phyloP scores from a whole-genome alignment of 2,329 filamentous ascomycete species.

The Microsporum audouinii region DNA sequence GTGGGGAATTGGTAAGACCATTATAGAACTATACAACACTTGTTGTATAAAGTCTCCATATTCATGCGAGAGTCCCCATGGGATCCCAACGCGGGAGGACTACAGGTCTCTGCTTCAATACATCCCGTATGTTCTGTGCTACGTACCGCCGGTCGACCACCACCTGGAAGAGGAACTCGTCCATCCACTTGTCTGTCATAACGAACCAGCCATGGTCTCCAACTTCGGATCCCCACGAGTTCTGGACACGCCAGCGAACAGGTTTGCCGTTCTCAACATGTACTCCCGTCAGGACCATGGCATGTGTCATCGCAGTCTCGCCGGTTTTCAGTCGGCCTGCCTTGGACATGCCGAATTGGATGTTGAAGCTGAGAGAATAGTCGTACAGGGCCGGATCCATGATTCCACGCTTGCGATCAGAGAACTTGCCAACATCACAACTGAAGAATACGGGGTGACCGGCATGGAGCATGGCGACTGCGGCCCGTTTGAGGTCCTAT shows the following conservation, averaged over 20 bases:
- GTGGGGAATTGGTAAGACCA: neutral
- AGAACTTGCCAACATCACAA: conserved; percentile 75
- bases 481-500: conserved; percentile 53
- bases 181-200: conserved; percentile 73
- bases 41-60: neutral
- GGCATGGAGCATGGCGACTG: conserved; percentile 64
- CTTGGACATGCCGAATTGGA: conserved; percentile 62
- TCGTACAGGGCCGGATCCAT: conserved; percentile 71
- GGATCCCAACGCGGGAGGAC: conserved; percentile 70
- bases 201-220: conserved; percentile 79
- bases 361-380: conserved; percentile 74
- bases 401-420: conserved; percentile 54
- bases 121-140: conserved; percentile 53
- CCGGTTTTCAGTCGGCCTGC: conserved; percentile 60
- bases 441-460: conserved; percentile 82
- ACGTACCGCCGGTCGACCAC: conserved; percentile 66
- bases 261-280: conserved; percentile 59
- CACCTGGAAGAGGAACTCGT: conserved; percentile 74
- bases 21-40: conserved; percentile 8
- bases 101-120: conserved; percentile 58
- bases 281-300: conserved; percentile 82
- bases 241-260: conserved; percentile 76
- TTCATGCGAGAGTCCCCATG: conserved; percentile 59
- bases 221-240: conserved; percentile 61
- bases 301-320: conserved; percentile 78